These are phyloP conservation scores for Scheffersomyces illinoinensis DNA, from an alignment of 1,139 yeast species.

Conservation along the genomic window DNA sequence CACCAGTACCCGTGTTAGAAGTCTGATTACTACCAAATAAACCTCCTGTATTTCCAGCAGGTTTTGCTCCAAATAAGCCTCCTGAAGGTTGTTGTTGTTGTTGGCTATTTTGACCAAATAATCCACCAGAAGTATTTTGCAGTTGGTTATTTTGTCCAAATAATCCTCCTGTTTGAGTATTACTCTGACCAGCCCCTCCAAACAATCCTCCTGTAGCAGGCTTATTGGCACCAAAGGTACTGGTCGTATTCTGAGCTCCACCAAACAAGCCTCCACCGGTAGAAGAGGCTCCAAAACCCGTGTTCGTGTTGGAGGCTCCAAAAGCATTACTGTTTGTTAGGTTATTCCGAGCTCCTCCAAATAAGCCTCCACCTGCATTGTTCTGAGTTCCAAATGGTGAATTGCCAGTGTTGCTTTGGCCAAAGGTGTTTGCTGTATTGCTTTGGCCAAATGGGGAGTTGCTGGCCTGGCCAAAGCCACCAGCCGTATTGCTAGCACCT, in stretches of 20 bases:
- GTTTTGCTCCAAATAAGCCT: slow-evolving; percentile 20
- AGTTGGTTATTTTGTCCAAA: slow-evolving; percentile 19
- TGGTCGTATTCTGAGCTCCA: slow-evolving; percentile 8
- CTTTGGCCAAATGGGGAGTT: slow-evolving; percentile 16
- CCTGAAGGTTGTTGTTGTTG: slow-evolving; percentile 15
- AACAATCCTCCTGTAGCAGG: slow-evolving; percentile 30
- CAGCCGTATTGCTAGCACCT: slow-evolving; percentile 16
- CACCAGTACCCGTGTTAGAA: slow-evolving; percentile 7
- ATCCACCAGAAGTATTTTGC: slow-evolving; percentile 17
- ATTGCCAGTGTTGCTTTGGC: slow-evolving; percentile 5
- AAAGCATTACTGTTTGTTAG: slow-evolving; percentile 10
- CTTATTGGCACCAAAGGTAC: slow-evolving; percentile 13
- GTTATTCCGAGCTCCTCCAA: slow-evolving; percentile 17
- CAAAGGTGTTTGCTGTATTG: slow-evolving; percentile 10
- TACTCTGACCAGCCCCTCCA: slow-evolving; percentile 18
- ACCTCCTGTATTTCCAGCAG: slow-evolving; percentile 15
- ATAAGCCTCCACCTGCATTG: slow-evolving; percentile 19
- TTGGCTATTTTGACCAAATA: slow-evolving; percentile 18
- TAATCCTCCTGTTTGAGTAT: slow-evolving; percentile 25
- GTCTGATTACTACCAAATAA: slow-evolving; percentile 11
- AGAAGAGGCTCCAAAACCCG: slow-evolving; percentile 8
- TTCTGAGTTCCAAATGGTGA: slow-evolving; percentile 19
- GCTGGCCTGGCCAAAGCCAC: slow-evolving; percentile 19
- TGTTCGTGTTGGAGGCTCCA: slow-evolving; percentile 15
- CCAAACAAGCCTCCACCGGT: slow-evolving; percentile 30